These are phyloP conservation scores for Termitomyces sp. DNA, from an alignment of 768 basidiomycete genomes.

Conservation along the genomic window DNA sequence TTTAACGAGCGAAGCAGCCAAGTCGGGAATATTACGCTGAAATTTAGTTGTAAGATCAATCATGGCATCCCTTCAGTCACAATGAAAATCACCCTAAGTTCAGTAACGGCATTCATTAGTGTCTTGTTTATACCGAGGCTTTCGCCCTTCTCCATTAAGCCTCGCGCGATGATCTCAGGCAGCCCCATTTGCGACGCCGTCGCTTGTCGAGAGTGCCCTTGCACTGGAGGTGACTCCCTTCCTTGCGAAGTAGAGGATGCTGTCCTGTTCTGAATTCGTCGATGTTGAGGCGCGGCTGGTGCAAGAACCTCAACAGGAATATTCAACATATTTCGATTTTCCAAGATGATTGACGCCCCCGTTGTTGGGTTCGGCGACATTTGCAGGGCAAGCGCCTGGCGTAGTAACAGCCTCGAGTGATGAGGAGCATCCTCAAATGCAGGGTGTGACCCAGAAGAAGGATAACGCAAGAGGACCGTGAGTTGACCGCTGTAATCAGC, in stretches of 20 bases:
- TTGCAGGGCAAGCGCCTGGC: constrained; percentile 78
- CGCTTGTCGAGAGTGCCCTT: constrained; percentile 33
- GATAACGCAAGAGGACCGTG: constrained; percentile 83
- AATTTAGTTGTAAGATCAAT: neutral
- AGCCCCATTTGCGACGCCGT: constrained; percentile 45
- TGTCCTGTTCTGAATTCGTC: constrained; percentile 27
- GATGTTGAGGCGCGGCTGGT: constrained; percentile 29
- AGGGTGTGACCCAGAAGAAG: constrained; percentile 39
- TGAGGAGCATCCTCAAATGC: constrained; percentile 37
- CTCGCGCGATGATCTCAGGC: constrained; percentile 69
- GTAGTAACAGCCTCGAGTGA: constrained; percentile 67
- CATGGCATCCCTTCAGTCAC: neutral
- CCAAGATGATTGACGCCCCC: constrained; percentile 73
- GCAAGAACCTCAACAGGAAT: constrained; percentile 66
- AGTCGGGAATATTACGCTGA: constrained; percentile 82
- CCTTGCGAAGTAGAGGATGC: constrained; percentile 11
- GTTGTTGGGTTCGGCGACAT: constrained; percentile 69
- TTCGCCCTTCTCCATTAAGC: constrained; percentile 71
- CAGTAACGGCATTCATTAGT: constrained; percentile 73
- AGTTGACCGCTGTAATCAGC: constrained; percentile 86
- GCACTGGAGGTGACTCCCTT: constrained; percentile 9
- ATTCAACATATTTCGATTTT: constrained; percentile 75
- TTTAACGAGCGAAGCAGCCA: constrained; percentile 63
- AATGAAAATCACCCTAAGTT: constrained; percentile 50
- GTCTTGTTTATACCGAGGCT: constrained; percentile 83